Evolutionary conservation across 179 eudicot species (phyloP), one percentile per base, ranked within the genome.

Genomic region (Corrigiola litoralis): DNA sequence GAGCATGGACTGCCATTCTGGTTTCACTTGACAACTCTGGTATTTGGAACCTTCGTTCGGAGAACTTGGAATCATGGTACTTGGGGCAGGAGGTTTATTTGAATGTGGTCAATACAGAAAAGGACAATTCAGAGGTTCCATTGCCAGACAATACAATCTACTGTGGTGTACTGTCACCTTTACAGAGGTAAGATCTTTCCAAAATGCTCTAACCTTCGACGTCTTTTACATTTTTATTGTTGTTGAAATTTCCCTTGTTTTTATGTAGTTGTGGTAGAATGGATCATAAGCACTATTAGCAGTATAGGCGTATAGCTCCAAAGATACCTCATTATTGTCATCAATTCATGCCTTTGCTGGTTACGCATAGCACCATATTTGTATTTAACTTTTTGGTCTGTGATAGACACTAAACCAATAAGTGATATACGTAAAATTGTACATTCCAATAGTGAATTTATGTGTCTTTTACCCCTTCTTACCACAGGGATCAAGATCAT

Each of bases 1-100:
- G 88, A 53, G 96, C 94, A 58, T 94, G 99, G 99, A 88, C 97
- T 18, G 94, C 97, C 21, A 82, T 94, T 73, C 75, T 94, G 78
- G 88, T 94, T 33, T 88, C 87, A 42, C 91, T 94, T 24, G 99
- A 94, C 72, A 94, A 90, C 72, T 78, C 81, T 24, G 99, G 99
- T 7, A 84, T 90, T n/a, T 90, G 99, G 99, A 94, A 94, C 75
- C 85, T 94, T 14, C 87, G 91, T 4, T 63, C 89, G 51, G 84
- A 90, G 76, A 94, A 94, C 59, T 82, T 94, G 40, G 74, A 90
- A 67, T 80, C 96, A 7, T 90, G 99, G 99, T 88, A 90, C 55
- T 71, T 94, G 44, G 99, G 99, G 13, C 97, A 90, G 77, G 99
- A 94, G 79, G 84, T 74, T 71, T 94, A 90, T 36, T 18, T 90